A percentile compares a stretch with the other conserved stretches of the same genome.
These are phyloP conservation scores for Saturnispora ahearnii DNA, from an alignment of 805 yeast species.

Conservation along the genomic window DNA sequence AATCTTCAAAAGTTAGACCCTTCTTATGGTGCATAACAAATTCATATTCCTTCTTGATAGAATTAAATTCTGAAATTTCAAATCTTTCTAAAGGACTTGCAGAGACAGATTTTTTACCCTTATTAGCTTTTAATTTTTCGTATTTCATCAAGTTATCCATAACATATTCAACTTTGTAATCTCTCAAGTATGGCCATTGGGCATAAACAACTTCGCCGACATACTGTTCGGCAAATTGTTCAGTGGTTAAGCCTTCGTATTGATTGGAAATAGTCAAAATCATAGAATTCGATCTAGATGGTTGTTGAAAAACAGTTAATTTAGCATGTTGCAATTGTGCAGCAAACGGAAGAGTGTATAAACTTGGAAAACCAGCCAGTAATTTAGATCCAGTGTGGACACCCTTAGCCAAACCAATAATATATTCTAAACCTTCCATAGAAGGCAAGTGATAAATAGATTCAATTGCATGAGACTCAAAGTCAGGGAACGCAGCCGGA, in stretches of 20 bases:
- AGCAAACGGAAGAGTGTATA: constrained; percentile 58
- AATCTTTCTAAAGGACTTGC: constrained; percentile 35
- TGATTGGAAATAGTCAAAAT: constrained; percentile 51
- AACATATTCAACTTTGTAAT: constrained; percentile 61
- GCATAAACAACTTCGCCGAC: constrained; percentile 59
- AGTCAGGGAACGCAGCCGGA: constrained; percentile 66
- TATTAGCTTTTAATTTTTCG: constrained; percentile 29
- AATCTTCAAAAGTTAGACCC: constrained; percentile 36
- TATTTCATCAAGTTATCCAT: constrained; percentile 46
- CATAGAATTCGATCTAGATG: constrained; percentile 76
- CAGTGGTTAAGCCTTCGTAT: constrained; percentile 46
- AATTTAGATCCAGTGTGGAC: constrained; percentile 63
- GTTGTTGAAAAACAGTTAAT: constrained; percentile 73
- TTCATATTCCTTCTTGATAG: constrained; percentile 31
- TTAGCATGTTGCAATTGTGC: constrained; percentile 49
- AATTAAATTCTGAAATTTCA: constrained; percentile 39
- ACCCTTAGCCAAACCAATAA: constrained; percentile 53
- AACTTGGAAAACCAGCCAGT: constrained; percentile 85
- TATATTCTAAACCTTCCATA: constrained; percentile 31
- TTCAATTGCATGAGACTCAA: constrained; percentile 74
- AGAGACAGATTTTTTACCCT: constrained; percentile 20
- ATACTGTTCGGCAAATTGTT: constrained; percentile 56
- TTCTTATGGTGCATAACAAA: constrained; percentile 39
- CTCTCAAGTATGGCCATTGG: constrained; percentile 87
- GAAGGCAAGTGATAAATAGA: constrained; percentile 44